A percentile compares a stretch with the other conserved stretches of the same genome.
phyloP scores from a whole-genome alignment of 2,329 filamentous ascomycete species.

The Bipolaris sorokiniana region DNA sequence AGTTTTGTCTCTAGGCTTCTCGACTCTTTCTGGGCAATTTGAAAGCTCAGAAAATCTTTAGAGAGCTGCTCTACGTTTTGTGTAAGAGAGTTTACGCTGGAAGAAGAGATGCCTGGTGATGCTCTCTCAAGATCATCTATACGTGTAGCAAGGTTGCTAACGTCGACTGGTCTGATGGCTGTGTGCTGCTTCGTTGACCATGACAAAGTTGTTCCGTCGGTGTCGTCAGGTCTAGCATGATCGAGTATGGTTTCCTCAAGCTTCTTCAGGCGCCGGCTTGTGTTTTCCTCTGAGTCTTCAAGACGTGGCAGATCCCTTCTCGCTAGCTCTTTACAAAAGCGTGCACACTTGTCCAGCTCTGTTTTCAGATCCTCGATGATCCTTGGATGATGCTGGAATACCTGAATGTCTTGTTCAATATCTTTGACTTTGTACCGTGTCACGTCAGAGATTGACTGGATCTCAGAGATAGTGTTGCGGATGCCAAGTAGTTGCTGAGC shows the following conservation, averaged over 20 bases:
- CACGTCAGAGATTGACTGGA: background rate
- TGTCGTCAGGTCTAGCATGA: background rate
- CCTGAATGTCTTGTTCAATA: background rate
- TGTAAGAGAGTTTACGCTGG: background rate
- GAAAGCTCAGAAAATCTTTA: background rate
- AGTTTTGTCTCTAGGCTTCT: background rate
- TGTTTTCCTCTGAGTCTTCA: background rate
- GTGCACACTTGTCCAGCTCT: background rate
- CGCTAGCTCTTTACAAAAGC: background rate
- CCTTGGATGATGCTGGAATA: background rate
- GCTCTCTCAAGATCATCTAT: background rate
- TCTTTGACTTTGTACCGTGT: background rate
- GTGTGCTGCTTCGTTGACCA: background rate
- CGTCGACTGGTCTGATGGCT: background rate
- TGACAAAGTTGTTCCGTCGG: background rate
- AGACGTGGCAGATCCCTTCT: background rate
- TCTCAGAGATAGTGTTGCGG: background rate
- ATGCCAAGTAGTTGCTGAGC: constrained; percentile 3
- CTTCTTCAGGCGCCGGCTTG: background rate
- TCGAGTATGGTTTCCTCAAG: background rate
- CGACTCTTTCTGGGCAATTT: background rate
- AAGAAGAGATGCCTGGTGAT: background rate
- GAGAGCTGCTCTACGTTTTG: background rate
- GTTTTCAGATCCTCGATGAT: background rate
- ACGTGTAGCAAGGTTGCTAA: background rate